These are phyloP conservation scores for Cutaneotrichosporon sp. DNA, from an alignment of 1,284 basidiomycete genomes.

Conservation along the genomic window DNA sequence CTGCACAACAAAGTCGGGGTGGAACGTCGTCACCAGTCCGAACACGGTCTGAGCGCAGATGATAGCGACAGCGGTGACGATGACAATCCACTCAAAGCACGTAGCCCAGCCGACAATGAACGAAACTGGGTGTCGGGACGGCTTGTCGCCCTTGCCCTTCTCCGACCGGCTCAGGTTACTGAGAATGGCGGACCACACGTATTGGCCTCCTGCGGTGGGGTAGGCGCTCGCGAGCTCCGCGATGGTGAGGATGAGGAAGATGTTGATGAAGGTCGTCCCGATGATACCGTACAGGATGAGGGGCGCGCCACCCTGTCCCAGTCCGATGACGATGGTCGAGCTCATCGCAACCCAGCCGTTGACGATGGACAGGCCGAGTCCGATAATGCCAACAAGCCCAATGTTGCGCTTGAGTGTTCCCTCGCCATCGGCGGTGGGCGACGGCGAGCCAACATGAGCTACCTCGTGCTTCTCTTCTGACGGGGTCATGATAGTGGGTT, in stretches of 20 bases:
- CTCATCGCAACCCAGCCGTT: conserved; percentile 18
- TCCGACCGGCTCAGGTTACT: not conserved
- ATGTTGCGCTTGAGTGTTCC: conserved; percentile 15
- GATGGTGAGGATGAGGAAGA: conserved; percentile 5
- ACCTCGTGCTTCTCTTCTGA: too few relatives aligned
- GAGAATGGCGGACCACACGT: conserved; percentile 13
- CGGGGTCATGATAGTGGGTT: too few relatives aligned
- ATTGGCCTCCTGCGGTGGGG: conserved; percentile 13
- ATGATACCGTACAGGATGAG: conserved; percentile 13
- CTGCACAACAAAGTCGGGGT: conserved; percentile 16
- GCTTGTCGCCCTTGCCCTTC: not conserved
- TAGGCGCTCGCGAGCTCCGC: conserved; percentile 11
- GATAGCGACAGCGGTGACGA: conserved; percentile 21
- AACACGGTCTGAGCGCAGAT: conserved; percentile 18
- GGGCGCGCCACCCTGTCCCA: conserved; percentile 10
- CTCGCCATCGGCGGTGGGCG: too few relatives aligned
- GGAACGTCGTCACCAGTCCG: conserved; percentile 13
- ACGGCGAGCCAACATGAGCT: too few relatives aligned
- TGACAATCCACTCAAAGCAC: conserved; percentile 20
- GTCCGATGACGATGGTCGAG: conserved; percentile 15
- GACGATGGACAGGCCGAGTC: conserved; percentile 15
- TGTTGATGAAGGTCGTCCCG: conserved; percentile 10
- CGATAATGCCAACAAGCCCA: conserved; percentile 12
- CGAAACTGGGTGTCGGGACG: conserved; percentile 8
- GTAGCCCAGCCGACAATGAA: conserved; percentile 19